A percentile compares a stretch with the other conserved stretches of the same genome.
Evolutionary conservation across 2,329 filamentous ascomycete species (phyloP).

Genomic region (Microdochium paspali): DNA sequence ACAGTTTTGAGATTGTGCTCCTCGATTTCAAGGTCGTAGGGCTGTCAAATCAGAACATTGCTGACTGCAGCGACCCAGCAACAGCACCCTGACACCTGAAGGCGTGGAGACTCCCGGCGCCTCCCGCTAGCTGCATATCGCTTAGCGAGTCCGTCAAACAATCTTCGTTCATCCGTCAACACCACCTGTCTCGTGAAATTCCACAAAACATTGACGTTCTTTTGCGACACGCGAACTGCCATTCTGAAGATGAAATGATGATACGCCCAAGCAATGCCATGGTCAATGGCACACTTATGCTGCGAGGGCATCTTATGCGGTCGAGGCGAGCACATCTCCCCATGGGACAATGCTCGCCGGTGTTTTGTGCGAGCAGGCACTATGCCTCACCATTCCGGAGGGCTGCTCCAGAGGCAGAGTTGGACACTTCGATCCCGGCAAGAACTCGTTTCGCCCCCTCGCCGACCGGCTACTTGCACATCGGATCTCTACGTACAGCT

Average conservation of each 20-base stretch:
- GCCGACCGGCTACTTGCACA: constrained; percentile 85
- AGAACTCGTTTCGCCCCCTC: constrained; percentile 90
- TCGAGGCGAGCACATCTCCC: neutral
- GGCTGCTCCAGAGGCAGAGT: neutral
- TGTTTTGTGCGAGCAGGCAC: neutral
- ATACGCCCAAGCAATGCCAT: neutral
- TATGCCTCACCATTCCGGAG: neutral
- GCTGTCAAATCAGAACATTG: neutral
- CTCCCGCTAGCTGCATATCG: too few species aligned
- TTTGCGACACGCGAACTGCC: neutral
- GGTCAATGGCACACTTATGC: neutral
- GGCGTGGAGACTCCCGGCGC: too few species aligned
- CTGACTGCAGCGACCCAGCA: neutral
- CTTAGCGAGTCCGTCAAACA: too few species aligned
- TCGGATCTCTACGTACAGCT: constrained; percentile 85
- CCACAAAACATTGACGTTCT: neutral
- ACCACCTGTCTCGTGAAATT: neutral
- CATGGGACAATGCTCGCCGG: neutral
- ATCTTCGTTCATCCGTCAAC: too few species aligned
- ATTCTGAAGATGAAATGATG: neutral
- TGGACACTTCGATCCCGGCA: constrained; percentile 32
- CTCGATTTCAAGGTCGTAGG: neutral
- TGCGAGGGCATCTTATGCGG: neutral
- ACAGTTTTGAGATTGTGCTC: neutral
- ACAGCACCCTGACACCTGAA: neutral